Evolutionary conservation across 2,329 filamentous ascomycete species (phyloP), one percentile per base, ranked within the genome.

Genomic region (Hypoxylon sp.): DNA sequence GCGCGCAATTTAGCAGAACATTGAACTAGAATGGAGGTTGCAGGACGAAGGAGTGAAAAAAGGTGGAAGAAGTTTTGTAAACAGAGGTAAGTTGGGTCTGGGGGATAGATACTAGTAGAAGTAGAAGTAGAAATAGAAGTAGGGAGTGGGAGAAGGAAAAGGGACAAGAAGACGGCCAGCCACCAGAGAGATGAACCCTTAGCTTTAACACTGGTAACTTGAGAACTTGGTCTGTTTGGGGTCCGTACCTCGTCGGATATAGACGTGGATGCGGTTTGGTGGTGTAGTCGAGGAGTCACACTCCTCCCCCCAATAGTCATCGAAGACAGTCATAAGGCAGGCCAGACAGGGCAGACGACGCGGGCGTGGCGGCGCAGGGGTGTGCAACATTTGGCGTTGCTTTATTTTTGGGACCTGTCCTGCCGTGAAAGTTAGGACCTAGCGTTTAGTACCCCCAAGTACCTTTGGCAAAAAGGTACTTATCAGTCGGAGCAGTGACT

Each of bases 221-320:
- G 29, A 59, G 58, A 50, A 60, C 54, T 47, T 65, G 57, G 31
- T 54, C 33, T 64, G 68, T 67, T 71, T 71, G 65, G 69, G 71
- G 69, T 71, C 65, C 59, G 71, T 75, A 73, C 73, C 63, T 74
- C 67, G 52, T 70, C 68, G 66, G 66, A 71, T 66, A 72, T 65
- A 75, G 73, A 77, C 74, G 74, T 74, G 76, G 73, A 74, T 74
- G 70, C 69, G 67, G 69, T 63, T 71, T 73, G 71, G 74, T 76
- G 74, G 73, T 75, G 74, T 74, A 67, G 74, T 73, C 66, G 69
- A 74, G 57, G 74, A 77, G 76, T 77, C 76, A 77, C 76, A 76
- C 72, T 71, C 53, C 67, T 64, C 64, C 70, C 70, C 72, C 74
- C 72, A 73, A 72, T 74, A 72, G 59, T 74, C 71, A 71, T 71